Evolutionary conservation across 495 filamentous ascomycete species (phyloP).

Genomic region (Xylaria flabelliformis): DNA sequence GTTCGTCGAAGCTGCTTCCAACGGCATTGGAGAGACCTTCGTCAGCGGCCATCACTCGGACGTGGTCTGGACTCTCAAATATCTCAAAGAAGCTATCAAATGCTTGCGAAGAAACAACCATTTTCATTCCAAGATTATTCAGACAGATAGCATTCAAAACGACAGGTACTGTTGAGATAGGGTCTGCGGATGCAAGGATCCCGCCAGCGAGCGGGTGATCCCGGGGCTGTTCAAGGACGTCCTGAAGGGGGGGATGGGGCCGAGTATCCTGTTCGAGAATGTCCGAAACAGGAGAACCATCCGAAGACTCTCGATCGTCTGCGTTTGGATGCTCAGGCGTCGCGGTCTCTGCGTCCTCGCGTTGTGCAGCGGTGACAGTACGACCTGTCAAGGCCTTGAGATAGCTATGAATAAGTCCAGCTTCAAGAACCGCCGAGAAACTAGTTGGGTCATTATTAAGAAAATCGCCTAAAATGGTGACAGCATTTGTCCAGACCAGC

Average conservation of each 20-base stretch:
- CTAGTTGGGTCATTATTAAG: conserved; percentile 99
- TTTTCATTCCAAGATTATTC: conserved; percentile 83
- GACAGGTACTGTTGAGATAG: conserved; percentile 81
- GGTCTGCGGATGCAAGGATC: conserved; percentile 83
- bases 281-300: conserved; percentile 47
- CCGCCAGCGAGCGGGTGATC: conserved; percentile 65
- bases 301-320: conserved; percentile 46
- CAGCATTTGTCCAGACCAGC: conserved; percentile 90
- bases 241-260: conserved; percentile 51
- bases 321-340: conserved; percentile 31
- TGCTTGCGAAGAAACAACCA: conserved; percentile 84
- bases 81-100: conserved; percentile 89
- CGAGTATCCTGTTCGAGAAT: conserved; percentile 50
- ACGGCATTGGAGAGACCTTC: conserved; percentile 67
- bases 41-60: conserved; percentile 79
- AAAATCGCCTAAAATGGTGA: conserved; percentile 90
- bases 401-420: conserved; percentile 83
- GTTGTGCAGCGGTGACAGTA: conserved; percentile 49
- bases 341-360: conserved; percentile 41
- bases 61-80: conserved; percentile 89
- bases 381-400: conserved; percentile 78
- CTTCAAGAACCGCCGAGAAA: conserved; percentile 92
- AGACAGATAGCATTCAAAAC: conserved; percentile 94
- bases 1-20: conserved; percentile 88
- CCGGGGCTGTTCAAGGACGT: conserved; percentile 49